phyloP scores from a whole-genome alignment of 192 early-diverging fungal species.

The Martensiomyces pterosporus region DNA sequence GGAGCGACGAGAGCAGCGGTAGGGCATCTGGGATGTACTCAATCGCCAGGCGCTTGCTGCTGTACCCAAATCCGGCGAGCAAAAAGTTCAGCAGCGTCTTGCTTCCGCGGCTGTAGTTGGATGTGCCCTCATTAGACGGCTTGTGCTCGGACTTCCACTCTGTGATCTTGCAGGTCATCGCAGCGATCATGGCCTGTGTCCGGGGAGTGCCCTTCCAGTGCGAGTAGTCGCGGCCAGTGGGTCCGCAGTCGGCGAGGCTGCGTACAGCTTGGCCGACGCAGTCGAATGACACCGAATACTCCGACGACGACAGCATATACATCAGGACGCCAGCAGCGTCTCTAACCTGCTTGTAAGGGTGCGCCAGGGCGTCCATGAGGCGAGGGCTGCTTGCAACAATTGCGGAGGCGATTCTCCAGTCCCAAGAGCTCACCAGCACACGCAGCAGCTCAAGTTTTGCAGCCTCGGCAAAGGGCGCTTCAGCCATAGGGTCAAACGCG shows the following conservation, averaged over 20 bases:
- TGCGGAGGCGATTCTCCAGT: conserved; percentile 65
- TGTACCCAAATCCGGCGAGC: conserved; percentile 22
- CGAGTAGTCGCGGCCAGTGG: conserved; percentile 47
- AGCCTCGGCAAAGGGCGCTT: conserved; percentile 81
- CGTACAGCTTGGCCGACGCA: conserved; percentile 44
- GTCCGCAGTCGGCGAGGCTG: conserved; percentile 38
- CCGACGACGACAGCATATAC: conserved; percentile 59
- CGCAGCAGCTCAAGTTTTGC: conserved; percentile 72
- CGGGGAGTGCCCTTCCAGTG: conserved; percentile 33
- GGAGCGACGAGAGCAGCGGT: conserved; percentile 29
- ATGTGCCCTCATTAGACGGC: conserved; percentile 43
- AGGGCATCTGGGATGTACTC: conserved; percentile 24
- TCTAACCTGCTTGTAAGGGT: conserved; percentile 91
- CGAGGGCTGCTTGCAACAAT: conserved; percentile 28
- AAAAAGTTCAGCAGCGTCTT: conserved; percentile 40
- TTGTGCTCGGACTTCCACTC: conserved; percentile 38
- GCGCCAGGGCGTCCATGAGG: conserved; percentile 51
- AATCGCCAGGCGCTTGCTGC: conserved; percentile 27
- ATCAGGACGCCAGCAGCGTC: conserved; percentile 71
- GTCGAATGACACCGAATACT: conserved; percentile 58
- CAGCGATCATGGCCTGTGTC: conserved; percentile 19
- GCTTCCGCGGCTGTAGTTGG: conserved; percentile 46
- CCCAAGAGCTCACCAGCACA: conserved; percentile 57
- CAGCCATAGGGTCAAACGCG: conserved; percentile 64
- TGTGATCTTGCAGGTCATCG: conserved; percentile 19